Conservation (phyloP, 108 stramenopile genomes). For the Mayamaea pseudoterrestris region DNA sequence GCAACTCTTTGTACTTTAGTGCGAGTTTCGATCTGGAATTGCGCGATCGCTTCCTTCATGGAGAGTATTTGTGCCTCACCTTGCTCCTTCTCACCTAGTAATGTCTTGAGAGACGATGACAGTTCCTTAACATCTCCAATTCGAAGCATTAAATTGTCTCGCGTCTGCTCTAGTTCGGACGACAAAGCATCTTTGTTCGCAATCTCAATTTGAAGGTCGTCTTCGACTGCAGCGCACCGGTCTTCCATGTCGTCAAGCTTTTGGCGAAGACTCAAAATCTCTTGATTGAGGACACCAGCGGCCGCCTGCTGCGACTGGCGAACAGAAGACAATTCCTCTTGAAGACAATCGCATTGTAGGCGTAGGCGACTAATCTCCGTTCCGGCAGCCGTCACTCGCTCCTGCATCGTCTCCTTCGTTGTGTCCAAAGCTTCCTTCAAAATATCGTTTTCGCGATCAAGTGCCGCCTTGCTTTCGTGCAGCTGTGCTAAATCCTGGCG, state of each 20-base stretch:
- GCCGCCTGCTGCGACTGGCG: background rate
- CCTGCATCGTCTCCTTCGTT: background rate
- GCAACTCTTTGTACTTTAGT: background rate
- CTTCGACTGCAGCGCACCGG: background rate
- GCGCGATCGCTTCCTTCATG: background rate
- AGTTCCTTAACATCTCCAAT: slow-evolving; percentile 5
- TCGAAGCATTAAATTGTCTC: background rate
- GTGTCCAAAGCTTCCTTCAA: background rate
- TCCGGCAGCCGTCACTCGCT: background rate
- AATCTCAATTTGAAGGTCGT: background rate
- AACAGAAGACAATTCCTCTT: background rate
- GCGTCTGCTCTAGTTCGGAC: background rate
- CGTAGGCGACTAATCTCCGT: background rate
- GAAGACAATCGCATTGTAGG: too few relatives aligned
- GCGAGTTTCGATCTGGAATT: slow-evolving; percentile 2
- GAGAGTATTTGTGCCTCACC: background rate
- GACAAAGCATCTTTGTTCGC: background rate
- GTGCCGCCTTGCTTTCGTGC: background rate
- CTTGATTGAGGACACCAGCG: background rate
- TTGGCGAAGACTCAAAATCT: background rate
- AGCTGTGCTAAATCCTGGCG: too few relatives aligned
- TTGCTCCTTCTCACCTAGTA: slow-evolving; percentile 2
- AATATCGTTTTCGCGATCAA: background rate
- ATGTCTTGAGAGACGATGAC: background rate
- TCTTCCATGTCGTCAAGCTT: background rate